phyloP scores from a whole-genome alignment of 352 stramenopile species.

The Phytophthora pseudosyringae region DNA sequence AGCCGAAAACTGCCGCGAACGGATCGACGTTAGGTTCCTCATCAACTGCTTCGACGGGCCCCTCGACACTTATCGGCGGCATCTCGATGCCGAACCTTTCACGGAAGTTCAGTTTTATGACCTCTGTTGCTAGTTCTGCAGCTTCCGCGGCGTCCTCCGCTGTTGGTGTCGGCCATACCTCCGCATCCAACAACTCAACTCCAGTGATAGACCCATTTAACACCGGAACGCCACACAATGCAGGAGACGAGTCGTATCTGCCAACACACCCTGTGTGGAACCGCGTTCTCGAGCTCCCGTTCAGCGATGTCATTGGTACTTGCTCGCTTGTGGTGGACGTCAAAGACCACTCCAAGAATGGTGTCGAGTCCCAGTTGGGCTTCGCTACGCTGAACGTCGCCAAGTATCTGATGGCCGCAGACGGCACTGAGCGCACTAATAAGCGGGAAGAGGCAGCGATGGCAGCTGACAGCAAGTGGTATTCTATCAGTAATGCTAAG shows the following conservation, averaged over 20 bases:
- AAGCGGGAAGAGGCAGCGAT: constrained; percentile 74
- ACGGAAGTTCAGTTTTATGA: constrained; percentile 79
- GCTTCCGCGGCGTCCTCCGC: constrained; percentile 43
- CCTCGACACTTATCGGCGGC: constrained; percentile 44
- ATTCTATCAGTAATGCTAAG: constrained; percentile 86
- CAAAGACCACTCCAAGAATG: constrained; percentile 59
- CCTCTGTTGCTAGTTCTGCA: constrained; percentile 45
- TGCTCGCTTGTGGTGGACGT: constrained; percentile 82
- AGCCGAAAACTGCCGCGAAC: constrained; percentile 42
- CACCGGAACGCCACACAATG: constrained; percentile 65
- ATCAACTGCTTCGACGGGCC: constrained; percentile 27
- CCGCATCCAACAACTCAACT: constrained; percentile 30
- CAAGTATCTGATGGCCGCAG: constrained; percentile 85
- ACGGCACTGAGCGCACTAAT: constrained; percentile 38
- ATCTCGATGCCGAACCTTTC: constrained; percentile 80
- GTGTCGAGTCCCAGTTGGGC: constrained; percentile 55
- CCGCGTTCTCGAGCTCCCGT: constrained; percentile 76
- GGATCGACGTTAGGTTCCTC: constrained; percentile 28
- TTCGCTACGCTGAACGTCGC: constrained; percentile 80
- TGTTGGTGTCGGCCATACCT: constrained; percentile 27
- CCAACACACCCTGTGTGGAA: constrained; percentile 87
- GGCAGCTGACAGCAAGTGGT: constrained; percentile 79
- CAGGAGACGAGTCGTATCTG: constrained; percentile 58
- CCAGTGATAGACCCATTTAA: constrained; percentile 48
- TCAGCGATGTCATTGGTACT: constrained; percentile 77